phyloP scores from a whole-genome alignment of 495 filamentous ascomycete species.

The Antarctomyces pellizariae region DNA sequence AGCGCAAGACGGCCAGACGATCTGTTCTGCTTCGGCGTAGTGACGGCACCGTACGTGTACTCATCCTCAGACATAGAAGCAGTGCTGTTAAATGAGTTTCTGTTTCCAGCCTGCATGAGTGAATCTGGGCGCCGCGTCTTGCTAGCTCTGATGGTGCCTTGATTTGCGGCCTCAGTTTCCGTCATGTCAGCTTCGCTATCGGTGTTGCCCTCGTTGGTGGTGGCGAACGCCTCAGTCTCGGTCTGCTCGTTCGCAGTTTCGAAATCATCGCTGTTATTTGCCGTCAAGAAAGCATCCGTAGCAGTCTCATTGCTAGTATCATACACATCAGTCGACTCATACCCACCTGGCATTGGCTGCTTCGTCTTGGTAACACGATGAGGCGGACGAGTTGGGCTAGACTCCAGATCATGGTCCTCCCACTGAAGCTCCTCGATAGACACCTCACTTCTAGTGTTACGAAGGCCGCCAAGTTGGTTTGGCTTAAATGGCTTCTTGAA shows the following conservation, averaged over 20 bases:
- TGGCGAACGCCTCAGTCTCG: constrained; percentile 89
- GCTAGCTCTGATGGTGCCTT: constrained; percentile 9
- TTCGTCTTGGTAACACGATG: constrained; percentile 5
- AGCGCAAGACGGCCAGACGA: too few relatives aligned
- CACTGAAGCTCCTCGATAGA: constrained; percentile 59
- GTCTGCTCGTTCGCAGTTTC: constrained; percentile 69
- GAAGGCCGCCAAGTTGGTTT: constrained; percentile 51
- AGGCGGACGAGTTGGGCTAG: constrained; percentile 20
- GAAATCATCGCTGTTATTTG: constrained; percentile 68
- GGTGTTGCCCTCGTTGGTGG: constrained; percentile 61
- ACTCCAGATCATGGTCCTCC: constrained; percentile 48
- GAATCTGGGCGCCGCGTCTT: constrained; percentile 8
- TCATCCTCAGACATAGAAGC: constrained; percentile 78
- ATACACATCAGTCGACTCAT: constrained; percentile 9
- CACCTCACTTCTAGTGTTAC: constrained; percentile 53
- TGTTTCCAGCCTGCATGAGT: constrained; percentile 19
- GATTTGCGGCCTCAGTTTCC: constrained; percentile 52
- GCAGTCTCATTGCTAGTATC: constrained; percentile 16
- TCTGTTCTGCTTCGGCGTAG: too few relatives aligned
- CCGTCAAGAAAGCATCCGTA: constrained; percentile 66
- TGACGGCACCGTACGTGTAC: constrained; percentile 28
- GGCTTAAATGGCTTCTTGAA: constrained; percentile 56
- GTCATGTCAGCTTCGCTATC: constrained; percentile 65
- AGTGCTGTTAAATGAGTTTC: constrained; percentile 59
- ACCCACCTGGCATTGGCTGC: constrained; percentile 1